A percentile compares a stretch with the other conserved stretches of the same genome.
These are phyloP conservation scores for Smallanthus sonchifolius DNA, from an alignment of 129 eudicot species.

Conservation along the genomic window DNA sequence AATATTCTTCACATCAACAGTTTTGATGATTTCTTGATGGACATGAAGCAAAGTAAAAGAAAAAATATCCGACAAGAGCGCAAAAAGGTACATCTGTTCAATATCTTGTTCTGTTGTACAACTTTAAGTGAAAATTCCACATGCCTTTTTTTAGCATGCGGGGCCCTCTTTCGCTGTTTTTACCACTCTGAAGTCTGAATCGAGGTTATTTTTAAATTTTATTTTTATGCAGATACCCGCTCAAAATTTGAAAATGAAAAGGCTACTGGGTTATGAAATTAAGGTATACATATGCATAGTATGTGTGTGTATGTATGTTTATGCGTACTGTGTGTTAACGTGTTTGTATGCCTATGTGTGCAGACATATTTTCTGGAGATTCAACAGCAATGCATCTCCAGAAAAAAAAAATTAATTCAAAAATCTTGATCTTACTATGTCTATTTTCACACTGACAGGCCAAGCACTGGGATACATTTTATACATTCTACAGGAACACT, in stretches of 20 bases:
- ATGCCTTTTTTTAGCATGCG: constrained; percentile 2
- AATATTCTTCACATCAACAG: constrained; percentile 31
- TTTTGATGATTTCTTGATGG: constrained; percentile 95
- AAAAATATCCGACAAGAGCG: constrained; percentile 97
- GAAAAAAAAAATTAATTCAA: not conserved
- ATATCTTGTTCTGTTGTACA: not conserved
- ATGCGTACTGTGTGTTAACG: not conserved
- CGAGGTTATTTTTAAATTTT: not conserved
- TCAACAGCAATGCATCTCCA: not conserved
- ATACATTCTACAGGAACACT: constrained; percentile 90
- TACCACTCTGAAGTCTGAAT: constrained; percentile 2
- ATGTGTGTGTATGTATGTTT: not conserved
- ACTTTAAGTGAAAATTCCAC: not conserved
- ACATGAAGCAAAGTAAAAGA: constrained; percentile 95
- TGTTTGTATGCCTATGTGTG: not conserved
- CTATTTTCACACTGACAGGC: constrained; percentile 56
- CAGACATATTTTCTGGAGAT: constrained; percentile 2
- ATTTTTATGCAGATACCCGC: constrained; percentile 67
- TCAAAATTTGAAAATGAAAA: constrained; percentile 84
- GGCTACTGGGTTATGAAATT: constrained; percentile 83
- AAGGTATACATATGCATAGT: constrained; percentile 44
- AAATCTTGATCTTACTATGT: constrained; percentile 11
- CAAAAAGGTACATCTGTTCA: constrained; percentile 60
- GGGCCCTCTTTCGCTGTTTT: constrained; percentile 1
- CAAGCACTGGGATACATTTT: constrained; percentile 91